Evolutionary conservation across 108 stramenopile genomes (phyloP), one percentile per base, ranked within the genome.

Genomic region (Cylindrotheca closterium): DNA sequence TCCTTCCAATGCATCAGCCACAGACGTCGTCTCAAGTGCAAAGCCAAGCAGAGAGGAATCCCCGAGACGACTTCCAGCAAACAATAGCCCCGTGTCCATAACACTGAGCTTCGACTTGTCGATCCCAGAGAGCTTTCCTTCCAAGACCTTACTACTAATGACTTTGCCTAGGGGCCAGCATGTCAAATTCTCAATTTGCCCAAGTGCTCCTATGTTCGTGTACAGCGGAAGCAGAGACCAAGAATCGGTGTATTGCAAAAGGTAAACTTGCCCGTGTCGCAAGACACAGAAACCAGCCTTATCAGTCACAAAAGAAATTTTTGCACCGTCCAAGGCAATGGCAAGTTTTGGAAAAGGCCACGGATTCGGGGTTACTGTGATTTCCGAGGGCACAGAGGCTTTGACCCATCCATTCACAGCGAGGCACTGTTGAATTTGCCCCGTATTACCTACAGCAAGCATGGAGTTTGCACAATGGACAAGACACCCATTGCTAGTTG

Each of bases 361-460:
- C 2, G 85, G 84, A 68, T 93, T 93, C 49, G 83, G 58, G 47
- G 25, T 24, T n/a, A 76, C 49, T 1, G 52, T 15, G 52, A 90
- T 67, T 0, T 65, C 63, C 21, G 77, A 34, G 0, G 86, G 84
- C 29, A 83, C 65, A 4, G 84, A 78, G 30, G 89, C 58, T 51
- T 55, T 67, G 3, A 83, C 90, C 79, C 85, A 94, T 19, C 93
- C 93, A 70, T 94, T 94, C 47, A 77, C 75, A 17, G 90, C 93
- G 46, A 89, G 54, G 25, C 76, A 77, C 47, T 85, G 74, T 53
- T 76, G 48, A 46, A 94, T 70, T 42, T 78, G 77, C 3, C 93
- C 93, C 23, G 79, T 78, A 60, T 77, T 78, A 37, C 67, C 53
- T 7, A 91, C 69, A 52, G 77, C 73, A n/a, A 84, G 58, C 46